Conservation (phyloP, 495 filamentous ascomycete genomes). For the Talaromyces ruber region DNA sequence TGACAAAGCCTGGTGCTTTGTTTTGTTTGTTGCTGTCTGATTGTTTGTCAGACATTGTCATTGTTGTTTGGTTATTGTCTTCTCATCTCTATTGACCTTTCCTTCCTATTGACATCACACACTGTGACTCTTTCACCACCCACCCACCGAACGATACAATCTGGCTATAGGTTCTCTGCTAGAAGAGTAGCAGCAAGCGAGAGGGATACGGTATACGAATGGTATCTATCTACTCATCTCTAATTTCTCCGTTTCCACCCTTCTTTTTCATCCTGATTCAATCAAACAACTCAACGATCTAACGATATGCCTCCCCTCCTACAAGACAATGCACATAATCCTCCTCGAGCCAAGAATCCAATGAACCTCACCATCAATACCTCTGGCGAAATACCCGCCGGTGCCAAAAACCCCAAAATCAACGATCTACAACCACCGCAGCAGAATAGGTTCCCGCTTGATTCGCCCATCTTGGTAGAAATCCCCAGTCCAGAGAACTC, state of each 20-base stretch:
- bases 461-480: conserved; percentile 38
- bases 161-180: background rate
- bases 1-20: background rate
- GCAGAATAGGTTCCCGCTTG: conserved; percentile 30
- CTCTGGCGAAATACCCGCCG: background rate
- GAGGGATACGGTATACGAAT: background rate
- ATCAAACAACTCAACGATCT: background rate
- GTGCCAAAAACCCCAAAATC: background rate
- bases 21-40: background rate
- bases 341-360: background rate
- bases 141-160: background rate
- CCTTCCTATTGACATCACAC: background rate
- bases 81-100: background rate
- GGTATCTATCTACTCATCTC: background rate
- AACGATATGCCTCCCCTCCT: background rate
- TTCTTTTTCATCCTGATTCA: background rate
- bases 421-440: conserved; percentile 5
- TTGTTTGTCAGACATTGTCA: background rate
- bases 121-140: background rate
- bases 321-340: background rate
- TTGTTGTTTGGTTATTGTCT: background rate
- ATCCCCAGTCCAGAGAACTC: conserved; percentile 26
- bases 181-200: background rate
- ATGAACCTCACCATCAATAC: conserved; percentile 2
- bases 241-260: background rate